Evolutionary conservation across 129 eudicot genomes (phyloP).

Genomic region (Flaveria trinervia): DNA sequence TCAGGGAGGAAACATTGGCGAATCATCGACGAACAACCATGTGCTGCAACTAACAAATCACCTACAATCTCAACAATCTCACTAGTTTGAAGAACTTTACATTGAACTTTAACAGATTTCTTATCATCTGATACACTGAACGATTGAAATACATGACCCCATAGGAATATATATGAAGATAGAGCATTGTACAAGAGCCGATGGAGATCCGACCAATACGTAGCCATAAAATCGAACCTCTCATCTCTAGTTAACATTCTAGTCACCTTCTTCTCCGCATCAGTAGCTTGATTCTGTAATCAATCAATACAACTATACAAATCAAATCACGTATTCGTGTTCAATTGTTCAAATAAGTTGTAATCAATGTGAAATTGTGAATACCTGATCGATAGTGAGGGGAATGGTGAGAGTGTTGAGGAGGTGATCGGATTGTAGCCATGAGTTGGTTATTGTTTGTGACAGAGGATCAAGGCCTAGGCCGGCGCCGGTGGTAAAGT

Average conservation of each 20-base stretch:
- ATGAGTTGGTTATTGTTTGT: conserved; percentile 45
- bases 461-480: conserved; percentile 73
- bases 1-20: conserved; percentile 61
- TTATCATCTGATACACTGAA: conserved; percentile 48
- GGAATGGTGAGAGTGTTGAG: conserved; percentile 50
- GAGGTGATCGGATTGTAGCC: conserved; percentile 54
- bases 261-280: conserved; percentile 50
- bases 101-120: conserved; percentile 43
- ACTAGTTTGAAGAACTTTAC: conserved; percentile 58
- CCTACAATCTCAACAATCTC: conserved; percentile 39
- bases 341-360: background rate
- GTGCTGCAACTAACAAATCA: conserved; percentile 83
- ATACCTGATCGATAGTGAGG: conserved; percentile 73
- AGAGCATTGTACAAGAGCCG: conserved; percentile 61
- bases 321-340: background rate
- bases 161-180: conserved; percentile 54
- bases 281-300: conserved; percentile 65
- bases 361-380: background rate
- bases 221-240: conserved; percentile 78
- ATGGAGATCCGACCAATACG: conserved; percentile 88
- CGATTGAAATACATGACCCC: conserved; percentile 79
- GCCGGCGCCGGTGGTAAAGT: no score
- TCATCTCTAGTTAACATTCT: conserved; percentile 65
- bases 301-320: background rate
- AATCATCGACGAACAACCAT: conserved; percentile 75